phyloP scores from a whole-genome alignment of 768 basidiomycete species.

The Amanita subjunquillea region DNA sequence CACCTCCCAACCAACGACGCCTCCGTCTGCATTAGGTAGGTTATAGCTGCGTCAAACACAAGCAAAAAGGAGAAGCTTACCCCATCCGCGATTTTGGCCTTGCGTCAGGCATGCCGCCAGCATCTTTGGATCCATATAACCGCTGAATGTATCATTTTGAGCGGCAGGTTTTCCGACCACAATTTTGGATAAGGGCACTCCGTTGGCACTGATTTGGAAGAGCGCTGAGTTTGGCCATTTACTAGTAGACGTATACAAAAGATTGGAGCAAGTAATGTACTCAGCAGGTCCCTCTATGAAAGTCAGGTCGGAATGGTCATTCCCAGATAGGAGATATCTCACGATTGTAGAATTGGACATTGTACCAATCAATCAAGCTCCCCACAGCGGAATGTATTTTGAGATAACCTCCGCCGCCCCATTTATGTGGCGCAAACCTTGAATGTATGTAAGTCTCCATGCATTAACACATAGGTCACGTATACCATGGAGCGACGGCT shows the following conservation, averaged over 20 bases:
- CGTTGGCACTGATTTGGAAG: conserved; percentile 33
- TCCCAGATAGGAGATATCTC: not conserved
- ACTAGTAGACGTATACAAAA: conserved; percentile 14
- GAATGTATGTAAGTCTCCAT: not conserved
- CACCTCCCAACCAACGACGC: not conserved
- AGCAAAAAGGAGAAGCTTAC: not conserved
- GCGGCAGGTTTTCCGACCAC: conserved; percentile 50
- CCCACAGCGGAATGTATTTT: conserved; percentile 43
- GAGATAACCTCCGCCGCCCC: conserved; percentile 42
- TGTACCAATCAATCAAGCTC: conserved; percentile 55
- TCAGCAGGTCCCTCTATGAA: not conserved
- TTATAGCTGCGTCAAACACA: not conserved
- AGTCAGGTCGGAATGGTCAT: not conserved
- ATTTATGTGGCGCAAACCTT: conserved; percentile 34
- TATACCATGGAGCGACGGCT: conserved; percentile 41
- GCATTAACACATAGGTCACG: not conserved
- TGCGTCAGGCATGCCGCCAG: conserved; percentile 13
- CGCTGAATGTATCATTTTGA: conserved; percentile 26
- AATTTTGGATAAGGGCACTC: conserved; percentile 38
- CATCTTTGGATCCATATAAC: conserved; percentile 18
- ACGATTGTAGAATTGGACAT: conserved; percentile 37
- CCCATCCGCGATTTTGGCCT: not conserved
- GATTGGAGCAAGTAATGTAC: not conserved
- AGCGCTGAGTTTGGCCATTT: conserved; percentile 36
- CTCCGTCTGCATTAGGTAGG: not conserved